Evolutionary conservation across 139 green algal genomes (phyloP).

Genomic region (Auxenochlorella pyrenoidosa): DNA sequence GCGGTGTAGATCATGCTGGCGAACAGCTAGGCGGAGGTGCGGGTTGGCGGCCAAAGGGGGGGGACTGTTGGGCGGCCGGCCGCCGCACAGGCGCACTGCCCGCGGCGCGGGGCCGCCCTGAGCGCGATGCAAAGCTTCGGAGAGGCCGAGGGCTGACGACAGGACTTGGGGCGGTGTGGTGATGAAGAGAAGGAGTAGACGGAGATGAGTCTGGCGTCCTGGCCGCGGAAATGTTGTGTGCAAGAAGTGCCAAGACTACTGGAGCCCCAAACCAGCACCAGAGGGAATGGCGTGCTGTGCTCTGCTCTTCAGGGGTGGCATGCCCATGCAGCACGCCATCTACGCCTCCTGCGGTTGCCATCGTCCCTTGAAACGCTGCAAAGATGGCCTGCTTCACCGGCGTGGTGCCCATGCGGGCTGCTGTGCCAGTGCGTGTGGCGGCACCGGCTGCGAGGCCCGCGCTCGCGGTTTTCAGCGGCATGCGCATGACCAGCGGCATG

Average conservation of each 20-base stretch:
- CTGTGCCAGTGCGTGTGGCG: constrained; percentile 10
- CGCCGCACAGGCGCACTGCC: background rate
- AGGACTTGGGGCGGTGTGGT: background rate
- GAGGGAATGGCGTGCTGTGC: too few relatives aligned
- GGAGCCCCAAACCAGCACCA: too few relatives aligned
- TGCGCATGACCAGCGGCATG: constrained; percentile 25
- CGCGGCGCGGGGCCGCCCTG: too few relatives aligned
- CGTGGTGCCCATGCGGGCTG: constrained; percentile 17
- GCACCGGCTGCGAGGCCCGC: background rate
- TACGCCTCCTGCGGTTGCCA: background rate
- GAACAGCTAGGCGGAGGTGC: background rate
- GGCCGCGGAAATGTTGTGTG: too few relatives aligned
- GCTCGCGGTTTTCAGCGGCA: constrained; percentile 39
- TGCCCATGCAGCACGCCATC: background rate
- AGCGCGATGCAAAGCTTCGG: background rate
- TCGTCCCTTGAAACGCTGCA: background rate
- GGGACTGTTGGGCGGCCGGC: background rate
- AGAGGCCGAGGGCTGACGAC: background rate
- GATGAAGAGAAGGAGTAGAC: background rate
- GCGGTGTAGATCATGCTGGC: constrained; percentile 67
- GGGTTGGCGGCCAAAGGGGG: background rate
- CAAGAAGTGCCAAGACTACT: too few relatives aligned
- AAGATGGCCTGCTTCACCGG: constrained; percentile 6
- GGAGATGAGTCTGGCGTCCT: too few relatives aligned
- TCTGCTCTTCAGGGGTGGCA: background rate